phyloP scores from a whole-genome alignment of 306 rosid species.

The Canavalia gladiata region DNA sequence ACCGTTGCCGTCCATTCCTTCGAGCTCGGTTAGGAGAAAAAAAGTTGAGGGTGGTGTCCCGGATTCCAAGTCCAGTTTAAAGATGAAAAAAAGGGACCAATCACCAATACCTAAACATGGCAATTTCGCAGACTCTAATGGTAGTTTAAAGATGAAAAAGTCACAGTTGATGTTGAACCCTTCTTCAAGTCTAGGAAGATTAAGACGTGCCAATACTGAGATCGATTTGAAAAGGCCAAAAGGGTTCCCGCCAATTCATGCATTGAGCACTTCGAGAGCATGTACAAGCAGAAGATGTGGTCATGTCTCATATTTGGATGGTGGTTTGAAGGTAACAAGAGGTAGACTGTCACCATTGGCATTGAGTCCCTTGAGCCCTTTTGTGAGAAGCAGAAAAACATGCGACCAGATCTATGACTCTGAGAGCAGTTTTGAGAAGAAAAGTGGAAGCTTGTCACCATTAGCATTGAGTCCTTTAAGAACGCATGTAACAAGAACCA shows the following conservation, averaged over 20 bases:
- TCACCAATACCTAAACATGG: constrained; percentile 22
- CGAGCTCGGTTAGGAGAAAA: constrained; percentile 43
- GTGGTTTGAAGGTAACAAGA: constrained; percentile 23
- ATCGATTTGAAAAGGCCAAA: constrained; percentile 34
- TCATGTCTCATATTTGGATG: constrained; percentile 39
- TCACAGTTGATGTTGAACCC: neutral
- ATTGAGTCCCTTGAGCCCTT: constrained; percentile 50
- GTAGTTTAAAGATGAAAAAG: constrained; percentile 29
- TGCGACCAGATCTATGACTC: neutral
- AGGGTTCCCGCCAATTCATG: constrained; percentile 23
- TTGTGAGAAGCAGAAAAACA: constrained; percentile 16
- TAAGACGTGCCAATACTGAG: constrained; percentile 8
- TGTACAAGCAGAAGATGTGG: neutral
- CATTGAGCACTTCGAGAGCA: constrained; percentile 37
- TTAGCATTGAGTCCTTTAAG: no score
- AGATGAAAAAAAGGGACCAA: constrained; percentile 19
- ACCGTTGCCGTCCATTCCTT: neutral
- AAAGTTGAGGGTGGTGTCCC: neutral
- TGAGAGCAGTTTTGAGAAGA: no score
- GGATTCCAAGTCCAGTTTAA: constrained; percentile 41
- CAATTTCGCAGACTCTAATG: neutral
- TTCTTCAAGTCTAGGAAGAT: constrained; percentile 30
- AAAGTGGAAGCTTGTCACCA: constrained; percentile 33
- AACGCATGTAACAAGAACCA: no score
- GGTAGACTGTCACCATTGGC: constrained; percentile 43